phyloP scores from a whole-genome alignment of 2,329 filamentous ascomycete genomes.

The Exserohilum turcica region DNA sequence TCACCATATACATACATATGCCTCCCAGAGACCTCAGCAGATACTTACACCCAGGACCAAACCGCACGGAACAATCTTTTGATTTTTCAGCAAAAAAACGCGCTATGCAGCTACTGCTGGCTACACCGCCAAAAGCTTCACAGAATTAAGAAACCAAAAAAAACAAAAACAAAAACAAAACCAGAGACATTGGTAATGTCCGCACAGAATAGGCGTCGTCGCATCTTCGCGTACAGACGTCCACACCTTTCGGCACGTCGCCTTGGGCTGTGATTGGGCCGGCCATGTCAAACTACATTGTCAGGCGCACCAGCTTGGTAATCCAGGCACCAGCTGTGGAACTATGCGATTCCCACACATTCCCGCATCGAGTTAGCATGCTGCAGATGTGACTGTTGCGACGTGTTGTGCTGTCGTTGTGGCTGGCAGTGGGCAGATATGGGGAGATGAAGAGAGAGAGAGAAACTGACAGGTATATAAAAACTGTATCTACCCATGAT shows the following conservation, averaged over 20 bases:
- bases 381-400: too few species aligned
- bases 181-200: background rate
- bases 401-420: too few species aligned
- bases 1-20: background rate
- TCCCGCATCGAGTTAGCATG: too few species aligned
- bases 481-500: too few species aligned
- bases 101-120: background rate
- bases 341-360: too few species aligned
- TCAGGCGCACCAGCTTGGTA: conserved; percentile 1
- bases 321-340: background rate
- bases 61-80: background rate
- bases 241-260: background rate
- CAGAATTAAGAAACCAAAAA: too few species aligned
- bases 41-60: background rate
- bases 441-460: background rate
- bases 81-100: background rate
- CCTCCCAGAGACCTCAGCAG: too few species aligned
- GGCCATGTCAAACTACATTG: background rate
- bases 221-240: background rate
- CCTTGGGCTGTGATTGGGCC: background rate
- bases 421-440: background rate
- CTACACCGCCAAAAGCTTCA: too few species aligned
- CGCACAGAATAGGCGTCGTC: background rate
- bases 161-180: too few species aligned
- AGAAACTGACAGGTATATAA: too few species aligned